Evolutionary conservation across 306 rosid genomes (phyloP).

Genomic region (Rosa rugosa): DNA sequence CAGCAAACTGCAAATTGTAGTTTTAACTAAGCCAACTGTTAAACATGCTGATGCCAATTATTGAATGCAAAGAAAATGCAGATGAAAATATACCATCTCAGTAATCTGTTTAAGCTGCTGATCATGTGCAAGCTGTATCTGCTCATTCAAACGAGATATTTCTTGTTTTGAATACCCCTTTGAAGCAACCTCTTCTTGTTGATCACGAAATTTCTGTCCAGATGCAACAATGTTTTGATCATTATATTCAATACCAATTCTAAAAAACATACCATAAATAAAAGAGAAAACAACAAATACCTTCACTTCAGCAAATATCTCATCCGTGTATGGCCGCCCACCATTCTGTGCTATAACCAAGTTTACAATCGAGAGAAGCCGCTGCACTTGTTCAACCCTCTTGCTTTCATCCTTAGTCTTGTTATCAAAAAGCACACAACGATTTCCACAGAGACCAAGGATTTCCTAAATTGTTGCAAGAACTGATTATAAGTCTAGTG

Average conservation of each 20-base stretch:
- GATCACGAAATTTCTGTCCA: constrained; percentile 54
- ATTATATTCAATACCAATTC: not conserved
- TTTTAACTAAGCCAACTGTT: not conserved
- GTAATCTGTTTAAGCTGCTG: constrained; percentile 74
- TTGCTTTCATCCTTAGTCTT: constrained; percentile 69
- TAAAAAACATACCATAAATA: not conserved
- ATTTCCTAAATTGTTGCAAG: constrained; percentile 47
- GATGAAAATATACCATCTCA: constrained; percentile 59
- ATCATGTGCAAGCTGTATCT: constrained; percentile 56
- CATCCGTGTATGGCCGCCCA: constrained; percentile 69
- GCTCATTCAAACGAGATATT: constrained; percentile 46
- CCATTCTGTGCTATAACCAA: constrained; percentile 47
- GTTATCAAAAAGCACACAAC: constrained; percentile 73
- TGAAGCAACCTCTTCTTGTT: constrained; percentile 53
- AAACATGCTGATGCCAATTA: not conserved
- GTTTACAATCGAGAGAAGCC: constrained; percentile 60
- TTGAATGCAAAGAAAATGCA: not conserved
- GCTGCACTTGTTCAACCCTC: constrained; percentile 58
- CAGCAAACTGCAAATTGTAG: not conserved
- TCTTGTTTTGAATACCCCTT: constrained; percentile 51
- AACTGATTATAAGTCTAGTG: constrained; percentile 13
- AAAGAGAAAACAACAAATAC: constrained; percentile 32
- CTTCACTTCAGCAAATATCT: constrained; percentile 68
- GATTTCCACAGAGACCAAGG: constrained; percentile 51
- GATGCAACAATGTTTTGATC: constrained; percentile 20